phyloP scores from a whole-genome alignment of 1,284 basidiomycete genomes.

The Apiotrichum gamsii region DNA sequence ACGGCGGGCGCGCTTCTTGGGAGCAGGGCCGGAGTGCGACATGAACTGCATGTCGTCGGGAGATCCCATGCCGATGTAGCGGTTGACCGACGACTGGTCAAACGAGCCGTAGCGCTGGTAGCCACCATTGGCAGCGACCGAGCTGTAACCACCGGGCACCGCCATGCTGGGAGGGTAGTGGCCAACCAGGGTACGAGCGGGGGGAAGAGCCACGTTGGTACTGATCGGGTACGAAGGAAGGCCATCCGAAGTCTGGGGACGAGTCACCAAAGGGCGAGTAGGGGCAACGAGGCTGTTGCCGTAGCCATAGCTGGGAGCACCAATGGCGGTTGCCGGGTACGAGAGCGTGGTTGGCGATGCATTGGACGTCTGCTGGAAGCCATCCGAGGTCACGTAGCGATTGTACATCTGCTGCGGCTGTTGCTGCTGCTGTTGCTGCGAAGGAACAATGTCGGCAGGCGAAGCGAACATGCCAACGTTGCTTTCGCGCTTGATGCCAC shows the following conservation, averaged over 20 bases:
- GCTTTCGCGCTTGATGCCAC: background rate
- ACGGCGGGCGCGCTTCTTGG: constrained; percentile 46
- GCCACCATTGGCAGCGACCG: constrained; percentile 2
- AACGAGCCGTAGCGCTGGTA: constrained; percentile 26
- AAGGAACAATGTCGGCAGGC: background rate
- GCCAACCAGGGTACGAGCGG: constrained; percentile 30
- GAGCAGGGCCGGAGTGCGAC: constrained; percentile 26
- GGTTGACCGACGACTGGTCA: constrained; percentile 14
- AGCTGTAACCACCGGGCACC: constrained; percentile 3
- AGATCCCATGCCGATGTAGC: constrained; percentile 1
- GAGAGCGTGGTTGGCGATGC: background rate
- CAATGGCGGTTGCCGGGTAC: constrained; percentile 4
- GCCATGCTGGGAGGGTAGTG: constrained; percentile 9
- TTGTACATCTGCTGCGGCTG: constrained; percentile 21
- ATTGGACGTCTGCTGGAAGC: background rate
- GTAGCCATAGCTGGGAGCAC: constrained; percentile 1
- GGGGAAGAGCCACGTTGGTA: constrained; percentile 25
- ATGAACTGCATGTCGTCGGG: constrained; percentile 13
- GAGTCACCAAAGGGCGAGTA: constrained; percentile 2
- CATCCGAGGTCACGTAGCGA: constrained; percentile 15
- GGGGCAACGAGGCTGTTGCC: constrained; percentile 2
- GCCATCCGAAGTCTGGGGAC: constrained; percentile 40
- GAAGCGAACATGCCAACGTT: constrained; percentile 3
- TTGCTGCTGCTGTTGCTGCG: constrained; percentile 1
- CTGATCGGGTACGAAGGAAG: constrained; percentile 31